Conservation (phyloP, 495 filamentous ascomycete genomes). For the Penicillium arizonense region DNA sequence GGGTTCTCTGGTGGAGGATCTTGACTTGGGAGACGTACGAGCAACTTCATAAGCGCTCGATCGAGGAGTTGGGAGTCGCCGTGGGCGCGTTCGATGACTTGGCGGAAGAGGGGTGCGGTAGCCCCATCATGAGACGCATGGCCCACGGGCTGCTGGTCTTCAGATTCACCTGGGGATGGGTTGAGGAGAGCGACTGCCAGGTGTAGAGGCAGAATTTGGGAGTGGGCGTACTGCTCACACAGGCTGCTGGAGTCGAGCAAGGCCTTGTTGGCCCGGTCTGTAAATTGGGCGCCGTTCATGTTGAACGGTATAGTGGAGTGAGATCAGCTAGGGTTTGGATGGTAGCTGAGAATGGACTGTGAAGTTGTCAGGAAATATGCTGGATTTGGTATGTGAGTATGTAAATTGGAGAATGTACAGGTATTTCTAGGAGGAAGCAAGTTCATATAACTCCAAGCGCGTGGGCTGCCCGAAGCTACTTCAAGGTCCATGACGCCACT, state of each 20-base stretch:
- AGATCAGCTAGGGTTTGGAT: conserved; percentile 6
- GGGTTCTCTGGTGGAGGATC: conserved; percentile 89
- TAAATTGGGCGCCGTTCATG: conserved; percentile 66
- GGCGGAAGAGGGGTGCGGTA: conserved; percentile 76
- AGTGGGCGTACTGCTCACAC: conserved; percentile 83
- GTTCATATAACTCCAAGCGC: conserved; percentile 27
- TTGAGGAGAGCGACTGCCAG: conserved; percentile 86
- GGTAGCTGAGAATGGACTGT: not conserved
- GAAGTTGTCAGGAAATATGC: not conserved
- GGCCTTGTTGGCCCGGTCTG: conserved; percentile 85
- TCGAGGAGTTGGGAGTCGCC: conserved; percentile 89
- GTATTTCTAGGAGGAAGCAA: conserved; percentile 9
- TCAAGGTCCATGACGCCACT: conserved; percentile 32
- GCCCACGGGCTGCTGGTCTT: conserved; percentile 65
- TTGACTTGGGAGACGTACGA: conserved; percentile 90
- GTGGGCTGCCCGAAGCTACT: conserved; percentile 22
- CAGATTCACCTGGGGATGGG: conserved; percentile 71
- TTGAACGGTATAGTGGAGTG: conserved; percentile 19
- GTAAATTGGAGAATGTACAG: not conserved
- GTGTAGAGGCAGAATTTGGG: conserved; percentile 85
- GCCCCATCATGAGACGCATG: conserved; percentile 56
- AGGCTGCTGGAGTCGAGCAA: conserved; percentile 80
- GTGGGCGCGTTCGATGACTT: conserved; percentile 90
- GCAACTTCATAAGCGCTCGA: conserved; percentile 80
- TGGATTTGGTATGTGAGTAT: conserved; percentile 2